Evolutionary conservation across 1,284 basidiomycete genomes (phyloP), one percentile per base, ranked within the genome.

Genomic region (Boletellus deceptivus): DNA sequence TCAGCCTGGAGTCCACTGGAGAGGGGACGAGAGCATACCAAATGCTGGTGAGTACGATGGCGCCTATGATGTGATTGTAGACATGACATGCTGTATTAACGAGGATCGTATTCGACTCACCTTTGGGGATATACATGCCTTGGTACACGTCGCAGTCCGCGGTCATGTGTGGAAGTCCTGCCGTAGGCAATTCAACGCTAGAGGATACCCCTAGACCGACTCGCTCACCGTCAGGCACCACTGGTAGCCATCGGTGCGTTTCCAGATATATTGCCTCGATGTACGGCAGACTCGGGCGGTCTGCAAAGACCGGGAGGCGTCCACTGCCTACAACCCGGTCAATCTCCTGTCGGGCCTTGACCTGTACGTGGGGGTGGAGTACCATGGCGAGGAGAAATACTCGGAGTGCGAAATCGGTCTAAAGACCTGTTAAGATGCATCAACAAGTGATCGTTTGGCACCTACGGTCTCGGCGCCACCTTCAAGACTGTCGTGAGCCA

Each of bases 71-170:
- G 14, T 35, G 14, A 16, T 35, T 5, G 8, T 35, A 6, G 34
- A n/a, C 34, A 31, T 40, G 34, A 37, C 5, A 4, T n/a, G 16
- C 1, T n/a, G 14, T 17, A 5, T 24, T 24, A 11, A 38, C 2
- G n/a, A 49, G 1, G 11, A 22, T 4, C 14, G 24, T 6, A 14
- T 24, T 20, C 29, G 10, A 22, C 65, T 47, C 41, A 63, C 68
- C 65, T 46, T 70, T 62, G 4, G 64, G 63, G 6, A 67, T 64
- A 31, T 66, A 64, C 57, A 69, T 68, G 24, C 63, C 68, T 6
- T 70, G 44, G 20, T 67, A 68, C 13, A 66, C 36, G 37, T 70
- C 68, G 22, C 57, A 61, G 6, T 43, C 50, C 24, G 37, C 46
- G 5, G 65, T 61, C 57, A 55, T 53, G 13, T 64, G 64, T 5